Evolutionary conservation across 2,329 filamentous ascomycete species (phyloP).

Genomic region (Coccinonectria pachysandricola): DNA sequence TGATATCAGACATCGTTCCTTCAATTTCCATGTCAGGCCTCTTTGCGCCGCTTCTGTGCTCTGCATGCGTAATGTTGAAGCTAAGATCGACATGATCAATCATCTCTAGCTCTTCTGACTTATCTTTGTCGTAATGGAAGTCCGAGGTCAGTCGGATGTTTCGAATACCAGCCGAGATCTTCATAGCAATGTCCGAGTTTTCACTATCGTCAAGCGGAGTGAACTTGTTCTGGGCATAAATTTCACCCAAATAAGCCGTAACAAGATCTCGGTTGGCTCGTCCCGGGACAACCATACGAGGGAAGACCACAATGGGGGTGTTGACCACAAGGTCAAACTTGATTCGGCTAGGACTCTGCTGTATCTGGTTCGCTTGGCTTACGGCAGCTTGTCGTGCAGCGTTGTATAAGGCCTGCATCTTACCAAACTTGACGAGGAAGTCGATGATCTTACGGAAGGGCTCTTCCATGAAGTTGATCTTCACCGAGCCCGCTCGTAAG

Average conservation of each 20-base stretch:
- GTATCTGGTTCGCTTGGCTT: constrained; percentile 85
- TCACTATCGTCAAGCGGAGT: constrained; percentile 70
- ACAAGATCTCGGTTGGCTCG: constrained; percentile 67
- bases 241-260: constrained; percentile 91
- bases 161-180: constrained; percentile 80
- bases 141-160: constrained; percentile 86
- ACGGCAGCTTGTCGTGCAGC: constrained; percentile 90
- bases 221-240: constrained; percentile 93
- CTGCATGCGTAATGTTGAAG: constrained; percentile 84
- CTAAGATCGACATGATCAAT: constrained; percentile 94
- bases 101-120: constrained; percentile 81
- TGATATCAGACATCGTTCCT: constrained; percentile 86
- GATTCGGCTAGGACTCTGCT: constrained; percentile 80
- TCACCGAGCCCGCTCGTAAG: constrained; percentile 86
- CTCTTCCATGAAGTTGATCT: constrained; percentile 93
- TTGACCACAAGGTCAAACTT: constrained; percentile 90
- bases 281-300: constrained; percentile 61
- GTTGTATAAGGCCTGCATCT: constrained; percentile 99
- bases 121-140: constrained; percentile 65
- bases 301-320: constrained; percentile 94
- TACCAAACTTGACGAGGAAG: constrained; percentile 96
- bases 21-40: constrained; percentile 87
- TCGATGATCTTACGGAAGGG: constrained; percentile 97
- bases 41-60: constrained; percentile 67
- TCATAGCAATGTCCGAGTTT: constrained; percentile 68